Conservation (phyloP, 495 filamentous ascomycete species). For the Corynascus novoguineensis region DNA sequence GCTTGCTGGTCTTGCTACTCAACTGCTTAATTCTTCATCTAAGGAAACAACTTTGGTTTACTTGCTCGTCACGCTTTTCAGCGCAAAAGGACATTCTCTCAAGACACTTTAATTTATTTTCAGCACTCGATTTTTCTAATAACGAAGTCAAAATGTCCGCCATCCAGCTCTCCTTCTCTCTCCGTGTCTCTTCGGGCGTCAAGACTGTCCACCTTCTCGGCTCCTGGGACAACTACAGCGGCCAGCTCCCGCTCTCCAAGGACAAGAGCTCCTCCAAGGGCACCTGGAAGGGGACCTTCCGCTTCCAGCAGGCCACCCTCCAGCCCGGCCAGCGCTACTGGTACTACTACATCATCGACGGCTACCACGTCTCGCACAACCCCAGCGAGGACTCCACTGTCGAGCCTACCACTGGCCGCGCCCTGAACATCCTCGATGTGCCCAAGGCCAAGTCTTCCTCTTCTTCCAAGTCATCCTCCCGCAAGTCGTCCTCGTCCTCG, state of each 20-base stretch:
- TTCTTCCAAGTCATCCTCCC: constrained; percentile 38
- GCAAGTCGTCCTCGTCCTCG: constrained; percentile 33
- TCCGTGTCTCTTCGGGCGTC: constrained; percentile 92
- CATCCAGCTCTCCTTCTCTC: constrained; percentile 79
- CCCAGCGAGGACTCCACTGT: constrained; percentile 82
- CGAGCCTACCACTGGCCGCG: constrained; percentile 95
- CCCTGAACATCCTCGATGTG: constrained; percentile 70
- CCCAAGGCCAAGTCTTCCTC: constrained; percentile 47
- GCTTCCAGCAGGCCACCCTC: constrained; percentile 80
- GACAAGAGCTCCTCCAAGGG: constrained; percentile 76
- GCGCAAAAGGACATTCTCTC: constrained; percentile 22
- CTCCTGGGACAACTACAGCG: constrained; percentile 95
- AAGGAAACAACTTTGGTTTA: constrained; percentile 43
- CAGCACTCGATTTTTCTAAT: constrained; percentile 25
- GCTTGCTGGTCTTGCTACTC: constrained; percentile 45
- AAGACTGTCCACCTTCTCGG: constrained; percentile 97
- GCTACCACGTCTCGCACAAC: constrained; percentile 97
- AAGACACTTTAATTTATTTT: constrained; percentile 33
- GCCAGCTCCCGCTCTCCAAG: constrained; percentile 86
- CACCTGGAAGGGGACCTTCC: constrained; percentile 91
- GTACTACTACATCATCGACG: constrained; percentile 99
- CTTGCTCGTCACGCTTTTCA: constrained; percentile 53
- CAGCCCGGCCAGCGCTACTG: constrained; percentile 88
- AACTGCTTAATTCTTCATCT: constrained; percentile 29
- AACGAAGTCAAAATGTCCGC: constrained; percentile 64